Evolutionary conservation across 2,329 filamentous ascomycete species (phyloP).

Genomic region (Arthrinium puccinioides): DNA sequence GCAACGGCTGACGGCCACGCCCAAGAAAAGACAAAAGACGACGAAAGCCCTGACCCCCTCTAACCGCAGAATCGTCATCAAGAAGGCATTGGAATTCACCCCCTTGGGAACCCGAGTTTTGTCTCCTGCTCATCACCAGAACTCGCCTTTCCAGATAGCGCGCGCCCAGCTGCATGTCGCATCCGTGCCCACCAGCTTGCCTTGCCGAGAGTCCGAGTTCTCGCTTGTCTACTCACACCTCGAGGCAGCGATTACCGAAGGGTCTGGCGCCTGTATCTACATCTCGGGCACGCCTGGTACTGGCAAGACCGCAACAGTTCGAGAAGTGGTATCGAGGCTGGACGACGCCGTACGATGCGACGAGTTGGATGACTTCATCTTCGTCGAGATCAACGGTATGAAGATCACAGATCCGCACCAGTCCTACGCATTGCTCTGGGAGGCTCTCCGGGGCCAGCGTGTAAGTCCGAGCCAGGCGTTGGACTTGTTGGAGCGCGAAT

Average conservation of each 20-base stretch:
- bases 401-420: slow-evolving; percentile 98
- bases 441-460: slow-evolving; percentile 86
- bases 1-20: slow-evolving; percentile 35
- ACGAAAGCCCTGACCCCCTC: slow-evolving; percentile 35
- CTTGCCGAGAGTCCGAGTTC: slow-evolving; percentile 90
- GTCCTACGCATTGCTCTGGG: slow-evolving; percentile 91
- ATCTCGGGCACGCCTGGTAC: slow-evolving; percentile 98
- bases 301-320: slow-evolving; percentile 93
- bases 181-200: slow-evolving; percentile 79
- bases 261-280: slow-evolving; percentile 93
- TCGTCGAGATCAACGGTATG: slow-evolving; percentile 99
- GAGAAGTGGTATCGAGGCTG: slow-evolving; percentile 84
- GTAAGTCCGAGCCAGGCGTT: slow-evolving; percentile 89
- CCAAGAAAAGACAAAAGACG: slow-evolving; percentile 48
- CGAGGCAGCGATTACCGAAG: slow-evolving; percentile 88
- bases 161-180: slow-evolving; percentile 87
- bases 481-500: slow-evolving; percentile 85
- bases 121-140: slow-evolving; percentile 64
- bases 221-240: slow-evolving; percentile 87
- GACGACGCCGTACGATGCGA: slow-evolving; percentile 83
- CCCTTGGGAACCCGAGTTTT: slow-evolving; percentile 84
- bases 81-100: slow-evolving; percentile 90
- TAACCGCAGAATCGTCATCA: slow-evolving; percentile 55
- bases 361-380: slow-evolving; percentile 96
- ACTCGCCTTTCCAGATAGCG: slow-evolving; percentile 87